phyloP scores from a whole-genome alignment of 2,329 filamentous ascomycete species.

The Claviceps paspali region DNA sequence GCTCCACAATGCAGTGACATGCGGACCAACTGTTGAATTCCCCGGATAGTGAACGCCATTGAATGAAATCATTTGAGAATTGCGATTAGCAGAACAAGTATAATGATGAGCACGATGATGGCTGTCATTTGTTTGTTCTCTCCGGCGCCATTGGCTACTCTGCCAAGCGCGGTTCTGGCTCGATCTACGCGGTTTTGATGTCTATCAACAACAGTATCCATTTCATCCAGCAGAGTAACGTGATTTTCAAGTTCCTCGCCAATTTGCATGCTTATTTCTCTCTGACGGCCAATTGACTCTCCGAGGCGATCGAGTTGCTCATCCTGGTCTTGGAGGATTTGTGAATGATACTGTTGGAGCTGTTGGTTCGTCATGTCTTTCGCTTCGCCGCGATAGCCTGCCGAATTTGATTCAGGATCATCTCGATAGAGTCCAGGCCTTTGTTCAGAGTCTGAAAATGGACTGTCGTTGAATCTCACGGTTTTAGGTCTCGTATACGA shows the following conservation, averaged over 20 bases:
- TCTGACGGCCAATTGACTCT: conserved; percentile 73
- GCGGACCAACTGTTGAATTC: background rate
- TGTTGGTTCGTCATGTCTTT: conserved; percentile 60
- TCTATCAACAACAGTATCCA: conserved; percentile 68
- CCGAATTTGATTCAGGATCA: conserved; percentile 36
- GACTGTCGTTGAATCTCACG: conserved; percentile 72
- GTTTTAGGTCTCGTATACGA: conserved; percentile 43
- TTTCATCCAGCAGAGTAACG: conserved; percentile 75
- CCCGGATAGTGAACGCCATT: background rate
- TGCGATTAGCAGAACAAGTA: conserved; percentile 69
- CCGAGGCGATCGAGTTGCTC: conserved; percentile 80
- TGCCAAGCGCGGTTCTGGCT: conserved; percentile 56
- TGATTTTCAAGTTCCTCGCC: conserved; percentile 91
- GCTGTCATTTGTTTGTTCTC: conserved; percentile 80
- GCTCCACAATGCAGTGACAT: background rate
- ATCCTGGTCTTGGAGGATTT: conserved; percentile 77
- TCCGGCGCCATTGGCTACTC: conserved; percentile 56
- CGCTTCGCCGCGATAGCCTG: conserved; percentile 46
- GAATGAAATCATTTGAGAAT: conserved; percentile 53
- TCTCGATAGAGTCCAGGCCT: conserved; percentile 52
- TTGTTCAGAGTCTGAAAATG: conserved; percentile 23
- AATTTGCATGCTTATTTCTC: conserved; percentile 89
- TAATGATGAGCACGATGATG: conserved; percentile 67
- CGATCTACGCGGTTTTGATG: conserved; percentile 64
- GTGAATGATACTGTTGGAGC: conserved; percentile 70